phyloP scores from a whole-genome alignment of 805 yeast species.

The Clavispora carvajalis region DNA sequence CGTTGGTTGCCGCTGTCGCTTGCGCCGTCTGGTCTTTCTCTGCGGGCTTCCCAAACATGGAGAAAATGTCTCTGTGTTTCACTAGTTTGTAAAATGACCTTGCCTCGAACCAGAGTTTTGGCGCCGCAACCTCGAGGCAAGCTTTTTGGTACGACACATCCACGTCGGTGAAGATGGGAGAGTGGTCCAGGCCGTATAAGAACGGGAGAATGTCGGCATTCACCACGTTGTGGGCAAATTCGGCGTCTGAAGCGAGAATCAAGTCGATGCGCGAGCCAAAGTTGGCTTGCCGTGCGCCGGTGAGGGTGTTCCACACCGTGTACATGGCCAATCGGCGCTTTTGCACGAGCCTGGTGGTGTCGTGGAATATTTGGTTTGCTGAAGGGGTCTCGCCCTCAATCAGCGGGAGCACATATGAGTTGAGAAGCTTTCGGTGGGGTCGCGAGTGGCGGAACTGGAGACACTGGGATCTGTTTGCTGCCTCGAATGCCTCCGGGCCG shows the following conservation, averaged over 20 bases:
- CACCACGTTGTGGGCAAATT: conserved; percentile 25
- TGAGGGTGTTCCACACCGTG: conserved; percentile 87
- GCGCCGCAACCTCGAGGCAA: not conserved
- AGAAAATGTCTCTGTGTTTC: conserved; percentile 29
- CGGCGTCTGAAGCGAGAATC: conserved; percentile 46
- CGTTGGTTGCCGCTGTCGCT: too few species aligned
- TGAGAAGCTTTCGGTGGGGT: conserved; percentile 25
- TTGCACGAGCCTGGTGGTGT: conserved; percentile 52
- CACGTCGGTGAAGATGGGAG: conserved; percentile 80
- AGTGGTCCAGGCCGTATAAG: conserved; percentile 87
- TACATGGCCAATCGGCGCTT: conserved; percentile 62
- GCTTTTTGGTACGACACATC: conserved; percentile 14
- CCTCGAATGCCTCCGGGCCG: conserved; percentile 21
- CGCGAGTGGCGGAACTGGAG: conserved; percentile 30
- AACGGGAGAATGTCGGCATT: conserved; percentile 60
- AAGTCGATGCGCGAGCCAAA: conserved; percentile 87
- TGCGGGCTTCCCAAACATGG: conserved; percentile 17
- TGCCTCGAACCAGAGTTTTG: conserved; percentile 19
- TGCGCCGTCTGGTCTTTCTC: too few species aligned
- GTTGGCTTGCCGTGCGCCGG: conserved; percentile 72
- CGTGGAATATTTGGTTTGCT: conserved; percentile 39
- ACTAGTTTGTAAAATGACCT: conserved; percentile 15
- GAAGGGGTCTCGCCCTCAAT: conserved; percentile 6
- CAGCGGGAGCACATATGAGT: conserved; percentile 22
- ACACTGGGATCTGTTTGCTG: conserved; percentile 22